Evolutionary conservation across 2,329 filamentous ascomycete species (phyloP).

Genomic region (Niveomyces coronatus): DNA sequence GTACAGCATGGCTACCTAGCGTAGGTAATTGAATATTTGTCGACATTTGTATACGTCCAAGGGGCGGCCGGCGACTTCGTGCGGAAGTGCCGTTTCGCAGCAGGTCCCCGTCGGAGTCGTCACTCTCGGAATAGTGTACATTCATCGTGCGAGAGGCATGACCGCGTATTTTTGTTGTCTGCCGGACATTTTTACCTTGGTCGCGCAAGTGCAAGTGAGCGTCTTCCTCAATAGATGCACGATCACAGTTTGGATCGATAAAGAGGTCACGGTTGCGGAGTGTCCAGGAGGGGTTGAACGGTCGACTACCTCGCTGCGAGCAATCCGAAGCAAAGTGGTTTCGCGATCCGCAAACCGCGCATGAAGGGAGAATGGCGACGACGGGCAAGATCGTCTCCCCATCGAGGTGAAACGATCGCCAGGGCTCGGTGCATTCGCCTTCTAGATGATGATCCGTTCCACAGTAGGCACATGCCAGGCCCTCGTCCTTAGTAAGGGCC

Average conservation of each 20-base stretch:
- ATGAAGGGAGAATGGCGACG: slow-evolving; percentile 37
- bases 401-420: slow-evolving; percentile 43
- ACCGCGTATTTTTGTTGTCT: slow-evolving; percentile 24
- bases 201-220: slow-evolving; percentile 15
- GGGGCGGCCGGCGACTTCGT: slow-evolving; percentile 17
- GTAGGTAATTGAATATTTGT: slow-evolving; percentile 30
- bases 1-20: slow-evolving; percentile 11
- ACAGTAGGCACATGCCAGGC: slow-evolving; percentile 52
- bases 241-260: slow-evolving; percentile 33
- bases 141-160: slow-evolving; percentile 26
- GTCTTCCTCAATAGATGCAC: slow-evolving; percentile 27
- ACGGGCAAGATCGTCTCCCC: slow-evolving; percentile 35
- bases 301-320: slow-evolving; percentile 15
- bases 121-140: slow-evolving; percentile 36
- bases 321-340: slow-evolving; percentile 51
- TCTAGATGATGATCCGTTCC: slow-evolving; percentile 46
- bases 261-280: slow-evolving; percentile 37
- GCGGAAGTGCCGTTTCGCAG: slow-evolving; percentile 24
- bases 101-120: slow-evolving; percentile 36
- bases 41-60: slow-evolving; percentile 29
- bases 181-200: slow-evolving; percentile 13
- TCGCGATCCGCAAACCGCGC: slow-evolving; percentile 43
- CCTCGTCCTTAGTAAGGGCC: slow-evolving; percentile 38
- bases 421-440: slow-evolving; percentile 47
- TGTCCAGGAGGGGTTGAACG: slow-evolving; percentile 40